Base-by-base conservation (phyloP, 345 rosid species). In the Salix caprea region DNA sequence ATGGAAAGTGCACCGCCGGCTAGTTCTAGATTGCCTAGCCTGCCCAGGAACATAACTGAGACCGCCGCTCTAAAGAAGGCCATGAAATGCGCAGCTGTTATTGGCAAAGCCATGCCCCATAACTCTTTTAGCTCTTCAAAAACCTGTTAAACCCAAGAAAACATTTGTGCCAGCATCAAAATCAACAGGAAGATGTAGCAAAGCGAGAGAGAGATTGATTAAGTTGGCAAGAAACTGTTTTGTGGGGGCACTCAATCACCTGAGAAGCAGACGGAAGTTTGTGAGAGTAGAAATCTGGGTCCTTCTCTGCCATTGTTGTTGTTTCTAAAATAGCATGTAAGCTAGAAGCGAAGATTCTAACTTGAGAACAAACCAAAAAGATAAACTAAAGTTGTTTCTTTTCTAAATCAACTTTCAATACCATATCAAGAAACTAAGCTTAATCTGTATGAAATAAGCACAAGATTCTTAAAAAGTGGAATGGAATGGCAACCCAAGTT, bases 1-100 rank as follows among this genome's bases (percentile, higher is more conserved):
- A 96, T 96, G 7, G 97, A 86, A 15, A 96, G 92, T 28, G 98
- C 96, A 67, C 99, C 99, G 8, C 99, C 99, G 12, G 99, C 99
- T 3, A 96, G 89, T 82, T 96, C 96, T 32, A 93, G 82, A 74
- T 98, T 96, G 15, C 99, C 99, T 19, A 96, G 92, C 28, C 97
- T 86, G 40, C 98, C 99, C 19, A 95, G 76, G 82, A 95, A 95
- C 67, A 93, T 81, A 14, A 95, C 99, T 19, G 99, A 95, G 6
- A 95, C 97, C 14, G 88, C 97, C 62, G 88, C 85, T 30, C 99
- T 79, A 58, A 91, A 81, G 71, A 91, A 96, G 54, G 91, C 99
- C 48, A 93, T 87, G 77, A 89, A 80, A 86, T 96, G 95, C 86
- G 92, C 88, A 19, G 92, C 96, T 52, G 99, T 92, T 79, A 93